Base-by-base conservation (phyloP, 1,284 basidiomycete species). In the Cutaneotrichosporon daszewskae region DNA sequence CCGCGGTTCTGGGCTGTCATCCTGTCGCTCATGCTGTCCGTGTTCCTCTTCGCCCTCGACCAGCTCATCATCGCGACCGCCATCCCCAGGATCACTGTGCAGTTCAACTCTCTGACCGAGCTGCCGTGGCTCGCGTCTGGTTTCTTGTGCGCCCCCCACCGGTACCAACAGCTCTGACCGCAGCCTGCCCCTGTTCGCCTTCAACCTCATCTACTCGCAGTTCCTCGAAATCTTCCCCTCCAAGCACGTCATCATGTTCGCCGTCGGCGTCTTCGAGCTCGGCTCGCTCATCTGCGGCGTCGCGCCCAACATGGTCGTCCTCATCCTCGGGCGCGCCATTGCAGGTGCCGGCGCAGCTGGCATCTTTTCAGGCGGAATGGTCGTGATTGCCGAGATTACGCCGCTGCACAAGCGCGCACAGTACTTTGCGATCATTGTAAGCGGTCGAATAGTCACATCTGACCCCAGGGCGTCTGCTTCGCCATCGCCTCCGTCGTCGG, bases 231-330 rank as follows among this genome's bases (percentile, higher is more conserved):
- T 72, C 51, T 68, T 73, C 53, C 67, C 68, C 5, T 64, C 67
- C 11, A 73, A 74, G 52, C 62, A 62, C 37, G 63, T 71, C 46
- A 68, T 74, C 53, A 55, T 75, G 17, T 56, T 64, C 32, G 72
- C 74, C n/a, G 65, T 76, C 43, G 49, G 69, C 53, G 54, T 75
- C 53, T 77, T 77, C 43, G 74, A 75, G 40, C 41, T 77, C 23
- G 78, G 78, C 4, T 75, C 73, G 4, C 62, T 78, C 25, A 54
- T 79, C 14, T 79, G 77, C 52, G 78, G 69, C 28, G 72, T 75
- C n/a, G 73, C 78, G 0, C 70, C 72, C 0, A 66, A 49, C 12
- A 74, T 75, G 53, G 55, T 66, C 12, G 63, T 75, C 20, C 59
- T 77, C 35, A 76, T 77, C 40, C 57, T 76, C 19, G 76, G 75